Conservation (phyloP, 2,329 filamentous ascomycete species). For the Colletotrichum nymphaeae region DNA sequence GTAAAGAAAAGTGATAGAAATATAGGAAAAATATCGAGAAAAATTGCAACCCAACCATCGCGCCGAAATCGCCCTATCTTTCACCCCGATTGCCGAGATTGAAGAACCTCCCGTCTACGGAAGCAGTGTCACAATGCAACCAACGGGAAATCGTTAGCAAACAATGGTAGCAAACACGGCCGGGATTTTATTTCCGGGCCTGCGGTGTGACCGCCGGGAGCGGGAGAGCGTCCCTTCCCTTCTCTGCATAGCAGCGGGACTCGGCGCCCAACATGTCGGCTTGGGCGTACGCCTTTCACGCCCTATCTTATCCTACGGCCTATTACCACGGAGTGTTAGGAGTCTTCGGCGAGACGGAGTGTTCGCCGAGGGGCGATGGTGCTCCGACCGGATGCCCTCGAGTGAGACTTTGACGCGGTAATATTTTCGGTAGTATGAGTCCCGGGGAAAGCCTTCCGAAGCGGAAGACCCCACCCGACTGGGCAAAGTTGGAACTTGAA, state of each 20-base stretch:
- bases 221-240: background rate
- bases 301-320: background rate
- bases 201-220: conserved; percentile 12
- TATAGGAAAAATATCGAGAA: no score
- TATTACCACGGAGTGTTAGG: no score
- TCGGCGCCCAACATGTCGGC: background rate
- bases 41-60: no score
- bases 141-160: background rate
- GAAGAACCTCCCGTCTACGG: background rate
- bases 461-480: background rate
- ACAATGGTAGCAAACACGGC: background rate
- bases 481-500: background rate
- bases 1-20: background rate
- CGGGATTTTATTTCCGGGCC: conserved; percentile 16
- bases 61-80: background rate
- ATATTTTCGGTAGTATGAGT: background rate
- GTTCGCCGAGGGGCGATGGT: background rate
- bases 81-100: conserved; percentile 1
- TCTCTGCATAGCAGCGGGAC: background rate
- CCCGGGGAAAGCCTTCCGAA: background rate
- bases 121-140: background rate
- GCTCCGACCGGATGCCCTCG: background rate
- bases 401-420: background rate
- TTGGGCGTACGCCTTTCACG: background rate
- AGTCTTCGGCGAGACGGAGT: conserved; percentile 4